A percentile compares a stretch with the other conserved stretches of the same genome.
These are phyloP conservation scores for Annulohypoxylon moriforme DNA, from an alignment of 495 filamentous ascomycete genomes.

Conservation along the genomic window DNA sequence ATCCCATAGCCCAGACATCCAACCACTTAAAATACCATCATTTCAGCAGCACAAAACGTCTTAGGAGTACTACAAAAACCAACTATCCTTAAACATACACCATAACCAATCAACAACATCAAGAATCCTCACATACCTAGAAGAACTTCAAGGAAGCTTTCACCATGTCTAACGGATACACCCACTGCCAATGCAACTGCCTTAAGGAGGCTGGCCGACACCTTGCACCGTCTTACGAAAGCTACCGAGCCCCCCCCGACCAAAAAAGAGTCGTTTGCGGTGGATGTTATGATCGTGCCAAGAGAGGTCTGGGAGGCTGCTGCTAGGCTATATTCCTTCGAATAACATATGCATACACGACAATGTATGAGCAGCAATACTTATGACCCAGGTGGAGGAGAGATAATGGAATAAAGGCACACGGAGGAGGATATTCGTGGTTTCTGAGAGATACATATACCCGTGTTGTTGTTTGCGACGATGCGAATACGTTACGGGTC, in stretches of 20 bases:
- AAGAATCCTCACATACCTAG: background rate
- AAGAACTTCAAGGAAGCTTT: background rate
- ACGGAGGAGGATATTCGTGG: no score
- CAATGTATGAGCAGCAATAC: no score
- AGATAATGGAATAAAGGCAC: no score
- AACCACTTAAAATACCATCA: no score
- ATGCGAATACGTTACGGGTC: no score
- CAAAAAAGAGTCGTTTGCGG: slow-evolving; percentile 2
- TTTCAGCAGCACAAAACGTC: no score
- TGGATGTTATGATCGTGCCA: slow-evolving; percentile 19
- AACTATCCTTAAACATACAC: no score
- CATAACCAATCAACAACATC: background rate
- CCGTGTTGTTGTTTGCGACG: no score
- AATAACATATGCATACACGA: background rate
- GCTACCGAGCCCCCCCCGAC: background rate
- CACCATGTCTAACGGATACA: background rate
- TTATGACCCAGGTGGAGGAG: no score
- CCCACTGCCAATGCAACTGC: slow-evolving; percentile 7
- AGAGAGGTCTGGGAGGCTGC: slow-evolving; percentile 1
- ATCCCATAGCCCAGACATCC: no score
- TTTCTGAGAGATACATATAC: no score
- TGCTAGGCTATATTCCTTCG: background rate
- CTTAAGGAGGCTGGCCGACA: background rate
- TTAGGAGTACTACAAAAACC: no score
- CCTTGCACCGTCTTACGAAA: background rate